A percentile compares a stretch with the other conserved stretches of the same genome.
Conservation (phyloP, 352 stramenopile genomes). For the Globisporangium irregulare region DNA sequence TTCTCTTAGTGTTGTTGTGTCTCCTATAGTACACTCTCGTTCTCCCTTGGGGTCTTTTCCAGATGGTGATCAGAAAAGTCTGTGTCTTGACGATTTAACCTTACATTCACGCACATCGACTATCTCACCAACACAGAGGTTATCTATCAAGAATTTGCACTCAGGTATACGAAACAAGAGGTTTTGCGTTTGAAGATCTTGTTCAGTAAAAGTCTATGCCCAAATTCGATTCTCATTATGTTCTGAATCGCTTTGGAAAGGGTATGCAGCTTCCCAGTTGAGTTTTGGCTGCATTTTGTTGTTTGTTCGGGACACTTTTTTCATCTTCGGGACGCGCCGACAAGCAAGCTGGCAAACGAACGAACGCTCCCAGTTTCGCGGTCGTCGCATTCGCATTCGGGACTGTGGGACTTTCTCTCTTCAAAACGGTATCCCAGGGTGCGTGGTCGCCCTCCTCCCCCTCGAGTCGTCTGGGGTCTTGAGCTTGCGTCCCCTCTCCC, state of each 20-base stretch:
- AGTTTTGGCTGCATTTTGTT: background rate
- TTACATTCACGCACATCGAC: too few relatives aligned
- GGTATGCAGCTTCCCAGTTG: background rate
- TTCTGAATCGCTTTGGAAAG: background rate
- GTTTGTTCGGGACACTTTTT: background rate
- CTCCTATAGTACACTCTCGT: background rate
- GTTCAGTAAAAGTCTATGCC: too few relatives aligned
- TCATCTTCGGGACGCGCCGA: background rate
- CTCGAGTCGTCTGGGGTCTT: background rate
- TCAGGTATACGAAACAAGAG: too few relatives aligned
- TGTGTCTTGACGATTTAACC: too few relatives aligned
- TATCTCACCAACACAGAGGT: too few relatives aligned
- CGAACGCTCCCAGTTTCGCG: background rate
- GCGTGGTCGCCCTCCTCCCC: background rate
- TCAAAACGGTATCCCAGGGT: slow-evolving; percentile 14
- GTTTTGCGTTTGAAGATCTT: too few relatives aligned
- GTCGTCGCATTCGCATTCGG: slow-evolving; percentile 14
- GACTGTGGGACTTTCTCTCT: slow-evolving; percentile 12
- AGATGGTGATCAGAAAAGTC: background rate
- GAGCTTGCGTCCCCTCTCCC: slow-evolving; percentile 6
- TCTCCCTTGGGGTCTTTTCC: background rate
- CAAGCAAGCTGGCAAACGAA: background rate
- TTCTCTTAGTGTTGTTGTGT: background rate
- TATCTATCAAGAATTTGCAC: too few relatives aligned
- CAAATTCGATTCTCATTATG: too few relatives aligned